Percentiles rank a stretch among this genome's conserved stretches.
Conservation (phyloP, 2,329 filamentous ascomycete genomes). For the Zasmidium angulare region DNA sequence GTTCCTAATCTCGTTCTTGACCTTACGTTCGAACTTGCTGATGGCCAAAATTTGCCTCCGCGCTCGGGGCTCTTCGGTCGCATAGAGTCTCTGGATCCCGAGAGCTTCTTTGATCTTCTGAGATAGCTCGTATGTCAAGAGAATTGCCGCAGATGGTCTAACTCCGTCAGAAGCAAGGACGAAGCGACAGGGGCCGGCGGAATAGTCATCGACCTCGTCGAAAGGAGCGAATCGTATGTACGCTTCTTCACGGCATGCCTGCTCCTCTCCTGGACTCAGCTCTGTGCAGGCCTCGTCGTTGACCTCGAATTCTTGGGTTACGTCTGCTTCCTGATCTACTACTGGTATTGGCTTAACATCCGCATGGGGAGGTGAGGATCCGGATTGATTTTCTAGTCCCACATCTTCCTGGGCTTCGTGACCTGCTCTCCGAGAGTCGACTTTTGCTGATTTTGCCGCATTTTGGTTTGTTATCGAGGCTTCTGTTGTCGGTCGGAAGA, state of each 20-base stretch:
- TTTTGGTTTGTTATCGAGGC: no score
- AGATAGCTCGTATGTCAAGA: conserved; percentile 8
- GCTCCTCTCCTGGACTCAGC: not conserved
- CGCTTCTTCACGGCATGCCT: not conserved
- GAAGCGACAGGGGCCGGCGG: not conserved
- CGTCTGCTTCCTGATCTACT: no score
- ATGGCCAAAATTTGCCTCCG: not conserved
- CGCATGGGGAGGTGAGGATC: no score
- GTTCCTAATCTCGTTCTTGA: conserved; percentile 5
- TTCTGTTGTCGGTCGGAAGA: not conserved
- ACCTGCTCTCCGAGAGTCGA: no score
- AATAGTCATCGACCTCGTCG: conserved; percentile 9
- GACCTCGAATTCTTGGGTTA: no score
- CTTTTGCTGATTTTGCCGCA: no score
- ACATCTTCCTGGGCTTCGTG: no score
- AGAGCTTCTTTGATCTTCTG: conserved; percentile 1
- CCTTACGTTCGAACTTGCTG: not conserved
- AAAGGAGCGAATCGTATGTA: conserved; percentile 1
- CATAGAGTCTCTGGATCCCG: not conserved
- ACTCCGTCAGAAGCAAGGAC: conserved; percentile 4
- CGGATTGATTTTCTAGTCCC: no score
- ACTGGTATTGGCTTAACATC: no score
- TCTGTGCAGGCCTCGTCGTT: no score
- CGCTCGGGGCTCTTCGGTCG: not conserved
- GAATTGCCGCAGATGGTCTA: not conserved